A percentile compares a stretch with the other conserved stretches of the same genome.
These are phyloP conservation scores for Eucalyptus albens DNA, from an alignment of 345 rosid genomes.

Conservation along the genomic window DNA sequence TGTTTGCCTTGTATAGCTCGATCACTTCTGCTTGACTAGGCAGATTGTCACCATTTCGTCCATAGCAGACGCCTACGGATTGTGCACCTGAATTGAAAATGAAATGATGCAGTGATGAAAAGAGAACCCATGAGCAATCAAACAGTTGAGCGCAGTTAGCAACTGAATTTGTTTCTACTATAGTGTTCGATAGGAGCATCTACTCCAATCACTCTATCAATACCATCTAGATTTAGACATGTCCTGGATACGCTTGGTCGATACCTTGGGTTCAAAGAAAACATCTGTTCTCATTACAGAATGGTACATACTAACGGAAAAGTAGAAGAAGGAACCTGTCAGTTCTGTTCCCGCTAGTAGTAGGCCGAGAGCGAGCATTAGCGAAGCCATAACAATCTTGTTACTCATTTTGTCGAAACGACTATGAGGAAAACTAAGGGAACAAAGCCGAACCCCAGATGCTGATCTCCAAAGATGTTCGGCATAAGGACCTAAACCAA, in stretches of 20 bases:
- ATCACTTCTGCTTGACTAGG: slow-evolving; percentile 15
- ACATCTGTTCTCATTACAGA: not conserved
- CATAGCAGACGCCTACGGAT: slow-evolving; percentile 24
- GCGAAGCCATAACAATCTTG: not conserved
- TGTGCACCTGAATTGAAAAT: not conserved
- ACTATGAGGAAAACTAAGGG: not conserved
- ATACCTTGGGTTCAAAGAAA: not conserved
- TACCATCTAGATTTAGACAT: not conserved
- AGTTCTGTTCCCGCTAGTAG: not conserved
- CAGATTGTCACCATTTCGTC: slow-evolving; percentile 20
- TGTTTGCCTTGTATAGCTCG: slow-evolving; percentile 7
- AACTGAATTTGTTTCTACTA: not conserved
- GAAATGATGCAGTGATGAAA: not conserved
- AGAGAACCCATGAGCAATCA: not conserved
- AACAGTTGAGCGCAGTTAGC: not conserved
- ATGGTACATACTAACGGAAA: not conserved
- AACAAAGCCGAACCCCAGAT: not conserved
- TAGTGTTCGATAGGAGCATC: not conserved
- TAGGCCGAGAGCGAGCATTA: not conserved
- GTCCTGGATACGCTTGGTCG: not conserved
- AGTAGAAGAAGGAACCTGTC: not conserved
- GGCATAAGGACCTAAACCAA: not conserved
- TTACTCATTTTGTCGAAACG: not conserved
- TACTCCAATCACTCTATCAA: not conserved
- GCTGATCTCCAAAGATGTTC: not conserved